Evolutionary conservation across 805 yeast species (phyloP).

Genomic region (Candida ficus): DNA sequence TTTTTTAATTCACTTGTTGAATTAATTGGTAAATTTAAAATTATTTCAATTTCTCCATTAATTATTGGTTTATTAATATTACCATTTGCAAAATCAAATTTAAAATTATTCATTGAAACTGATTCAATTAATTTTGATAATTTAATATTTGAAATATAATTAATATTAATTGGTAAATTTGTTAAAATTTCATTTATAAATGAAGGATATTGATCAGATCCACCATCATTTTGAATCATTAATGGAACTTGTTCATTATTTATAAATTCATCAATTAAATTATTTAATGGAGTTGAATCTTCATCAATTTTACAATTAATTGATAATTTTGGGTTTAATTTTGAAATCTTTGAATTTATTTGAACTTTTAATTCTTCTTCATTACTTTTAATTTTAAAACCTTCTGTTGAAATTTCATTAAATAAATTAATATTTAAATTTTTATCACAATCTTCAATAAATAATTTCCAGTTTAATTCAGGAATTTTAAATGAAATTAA

Average conservation of each 20-base stretch:
- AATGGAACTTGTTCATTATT: constrained; percentile 18
- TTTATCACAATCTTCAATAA: constrained; percentile 32
- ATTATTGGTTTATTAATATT: constrained; percentile 30
- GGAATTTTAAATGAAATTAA: constrained; percentile 29
- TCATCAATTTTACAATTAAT: constrained; percentile 9
- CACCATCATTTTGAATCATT: constrained; percentile 16
- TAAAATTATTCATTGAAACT: constrained; percentile 33
- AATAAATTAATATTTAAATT: constrained; percentile 27
- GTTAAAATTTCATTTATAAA: constrained; percentile 19
- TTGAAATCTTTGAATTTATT: constrained; percentile 8
- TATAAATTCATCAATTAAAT: constrained; percentile 11
- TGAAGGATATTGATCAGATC: constrained; percentile 16
- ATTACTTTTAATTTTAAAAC: constrained; percentile 14
- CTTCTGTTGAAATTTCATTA: constrained; percentile 8
- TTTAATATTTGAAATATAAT: constrained; percentile 13
- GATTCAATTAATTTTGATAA: constrained; percentile 26
- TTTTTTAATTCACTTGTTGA: constrained; percentile 18
- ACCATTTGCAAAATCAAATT: constrained; percentile 29
- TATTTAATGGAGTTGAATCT: constrained; percentile 14
- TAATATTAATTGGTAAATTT: constrained; percentile 12
- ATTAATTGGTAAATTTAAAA: constrained; percentile 26
- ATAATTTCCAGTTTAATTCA: constrained; percentile 30
- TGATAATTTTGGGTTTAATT: constrained; percentile 4
- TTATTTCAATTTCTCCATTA: constrained; percentile 33
- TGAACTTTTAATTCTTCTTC: constrained; percentile 11